Evolutionary conservation across 495 filamentous ascomycete genomes (phyloP).

Genomic region (Pseudoneurospora amorphoporcata): DNA sequence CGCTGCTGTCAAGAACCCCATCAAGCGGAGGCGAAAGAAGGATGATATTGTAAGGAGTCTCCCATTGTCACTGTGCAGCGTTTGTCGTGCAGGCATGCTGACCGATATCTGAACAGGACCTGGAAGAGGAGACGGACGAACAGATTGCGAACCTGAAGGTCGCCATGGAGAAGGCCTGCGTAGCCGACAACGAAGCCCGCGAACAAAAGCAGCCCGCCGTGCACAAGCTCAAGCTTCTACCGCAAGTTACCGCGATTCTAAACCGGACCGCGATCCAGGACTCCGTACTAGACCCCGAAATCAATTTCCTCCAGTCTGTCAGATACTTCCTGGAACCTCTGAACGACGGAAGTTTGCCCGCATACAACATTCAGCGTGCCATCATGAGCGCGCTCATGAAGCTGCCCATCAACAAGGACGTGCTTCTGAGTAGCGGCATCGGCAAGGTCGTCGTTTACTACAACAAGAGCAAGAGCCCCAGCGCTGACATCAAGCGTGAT

Average conservation of each 20-base stretch:
- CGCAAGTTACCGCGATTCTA: conserved; percentile 78
- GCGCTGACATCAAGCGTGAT: conserved; percentile 79
- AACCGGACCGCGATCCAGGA: conserved; percentile 79
- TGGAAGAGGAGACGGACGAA: conserved; percentile 80
- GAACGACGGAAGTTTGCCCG: conserved; percentile 81
- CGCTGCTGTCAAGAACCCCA: conserved; percentile 72
- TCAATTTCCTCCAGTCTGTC: conserved; percentile 87
- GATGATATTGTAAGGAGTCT: conserved; percentile 68
- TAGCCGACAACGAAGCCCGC: conserved; percentile 72
- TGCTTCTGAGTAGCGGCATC: conserved; percentile 79
- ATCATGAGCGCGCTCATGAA: conserved; percentile 70
- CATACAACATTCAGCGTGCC: conserved; percentile 94
- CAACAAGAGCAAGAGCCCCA: conserved; percentile 81
- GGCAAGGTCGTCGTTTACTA: conserved; percentile 96
- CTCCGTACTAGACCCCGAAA: conserved; percentile 81
- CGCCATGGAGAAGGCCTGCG: conserved; percentile 85
- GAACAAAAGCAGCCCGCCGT: conserved; percentile 68
- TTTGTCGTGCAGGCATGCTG: not conserved
- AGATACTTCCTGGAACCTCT: conserved; percentile 96
- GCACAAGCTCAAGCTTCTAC: conserved; percentile 89
- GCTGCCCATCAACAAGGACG: conserved; percentile 82
- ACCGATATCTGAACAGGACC: conserved; percentile 46
- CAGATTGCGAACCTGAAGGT: conserved; percentile 81
- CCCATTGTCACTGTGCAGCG: not conserved
- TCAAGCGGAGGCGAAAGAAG: conserved; percentile 69